A percentile compares a stretch with the other conserved stretches of the same genome.
phyloP scores from a whole-genome alignment of 441 rosid genomes.

The Corymbia calophylla region DNA sequence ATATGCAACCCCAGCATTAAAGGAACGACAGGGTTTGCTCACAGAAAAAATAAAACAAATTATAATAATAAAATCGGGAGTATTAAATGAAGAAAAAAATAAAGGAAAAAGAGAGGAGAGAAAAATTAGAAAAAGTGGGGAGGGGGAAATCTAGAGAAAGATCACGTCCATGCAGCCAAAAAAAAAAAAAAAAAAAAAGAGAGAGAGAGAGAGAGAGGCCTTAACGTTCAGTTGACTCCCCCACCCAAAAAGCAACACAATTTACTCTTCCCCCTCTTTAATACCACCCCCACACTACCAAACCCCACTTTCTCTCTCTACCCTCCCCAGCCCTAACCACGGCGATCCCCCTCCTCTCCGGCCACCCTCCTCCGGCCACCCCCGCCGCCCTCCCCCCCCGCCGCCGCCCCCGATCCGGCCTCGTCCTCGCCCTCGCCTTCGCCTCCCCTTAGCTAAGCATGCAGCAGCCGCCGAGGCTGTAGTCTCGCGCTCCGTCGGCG shows the following conservation, averaged over 20 bases:
- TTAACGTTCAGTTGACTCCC: conserved; percentile 70
- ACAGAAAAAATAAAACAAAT: not conserved
- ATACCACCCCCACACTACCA: not conserved
- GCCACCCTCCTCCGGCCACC: not conserved
- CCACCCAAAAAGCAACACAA: not conserved
- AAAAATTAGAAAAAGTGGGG: not conserved
- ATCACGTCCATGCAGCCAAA: not conserved
- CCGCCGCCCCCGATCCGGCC: not conserved
- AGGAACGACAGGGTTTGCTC: not conserved
- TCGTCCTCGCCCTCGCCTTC: not conserved
- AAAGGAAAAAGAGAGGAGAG: not conserved
- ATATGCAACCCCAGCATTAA: not conserved
- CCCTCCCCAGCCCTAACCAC: conserved; percentile 23
- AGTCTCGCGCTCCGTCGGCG: not conserved
- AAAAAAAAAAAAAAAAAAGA: no score
- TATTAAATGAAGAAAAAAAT: not conserved
- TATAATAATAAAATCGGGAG: not conserved
- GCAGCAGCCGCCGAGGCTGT: not conserved
- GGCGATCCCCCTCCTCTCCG: conserved; percentile 15
- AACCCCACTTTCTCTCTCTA: not conserved
- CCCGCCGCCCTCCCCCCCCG: not conserved
- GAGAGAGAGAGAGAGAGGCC: not conserved
- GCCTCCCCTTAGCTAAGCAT: not conserved
- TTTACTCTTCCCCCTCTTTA: not conserved
- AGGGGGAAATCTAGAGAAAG: not conserved